Base-by-base conservation (phyloP, 768 basidiomycete species). In the Suillus subluteus region DNA sequence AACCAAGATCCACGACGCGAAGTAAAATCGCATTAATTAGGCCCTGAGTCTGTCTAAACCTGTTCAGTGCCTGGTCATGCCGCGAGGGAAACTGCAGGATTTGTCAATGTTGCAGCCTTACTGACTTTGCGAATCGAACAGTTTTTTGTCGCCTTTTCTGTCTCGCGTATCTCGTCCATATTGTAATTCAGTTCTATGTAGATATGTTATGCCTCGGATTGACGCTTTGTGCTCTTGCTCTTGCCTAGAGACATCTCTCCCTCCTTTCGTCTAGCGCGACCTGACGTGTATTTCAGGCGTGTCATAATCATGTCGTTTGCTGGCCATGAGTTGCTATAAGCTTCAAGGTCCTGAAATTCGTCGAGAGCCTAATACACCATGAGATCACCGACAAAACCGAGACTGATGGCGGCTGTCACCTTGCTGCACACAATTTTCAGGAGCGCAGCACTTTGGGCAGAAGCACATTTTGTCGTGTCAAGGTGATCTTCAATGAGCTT, bases 271-370 rank as follows among this genome's bases (percentile, higher is more conserved):
- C 67, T 46, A 0, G 62, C 64, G 1, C 18, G 38, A 13, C 70
- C 50, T 0, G 50, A 69, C 0, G 63, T 69, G 2, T 69, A 69
- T 13, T 69, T 71, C 1, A 71, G 61, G 0, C 9, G 41, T 64
- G 69, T 66, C 68, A 71, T 71, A 1, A 71, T 32, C 15, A 69
- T 11, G n/a, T 71, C 61, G 0, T 13, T 52, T 1, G 64, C 69
- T 9, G 69, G 69, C 69, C 67, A 68, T 32, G 40, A 62, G 6
- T n/a, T 15, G 5, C 7, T 16, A 9, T 70, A 69, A 3, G 68
- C 67, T 11, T 63, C 67, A 23, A 69, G 68, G 38, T 69, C 67
- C 0, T 50, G 68, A 26, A 70, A 62, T 8, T 52, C 35, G 3
- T 23, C 13, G 2, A 38, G 43, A 0, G 58, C 62, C 65, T 70